phyloP scores from a whole-genome alignment of 1,139 yeast species.

The Yamadazyma atlantica region DNA sequence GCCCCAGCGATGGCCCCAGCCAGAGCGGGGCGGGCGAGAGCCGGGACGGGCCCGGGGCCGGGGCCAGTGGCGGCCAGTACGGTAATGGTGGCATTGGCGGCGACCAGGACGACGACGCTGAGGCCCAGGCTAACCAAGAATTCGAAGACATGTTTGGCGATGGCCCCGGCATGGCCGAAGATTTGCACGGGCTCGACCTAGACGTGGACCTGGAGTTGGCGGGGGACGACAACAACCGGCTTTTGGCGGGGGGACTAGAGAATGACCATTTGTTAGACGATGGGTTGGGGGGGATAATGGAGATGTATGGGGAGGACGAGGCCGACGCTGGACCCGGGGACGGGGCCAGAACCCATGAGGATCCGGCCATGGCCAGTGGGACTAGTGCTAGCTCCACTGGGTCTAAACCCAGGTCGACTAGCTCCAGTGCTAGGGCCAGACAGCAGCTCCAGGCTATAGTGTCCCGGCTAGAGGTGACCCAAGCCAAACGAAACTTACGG shows the following conservation, averaged over 20 bases:
- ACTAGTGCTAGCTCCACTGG: no score
- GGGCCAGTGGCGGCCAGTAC: constrained; percentile 12
- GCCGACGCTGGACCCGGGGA: no score
- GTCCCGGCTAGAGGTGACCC: constrained; percentile 32
- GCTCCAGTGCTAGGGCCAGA: background rate
- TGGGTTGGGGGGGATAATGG: constrained; percentile 43
- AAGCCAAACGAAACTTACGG: constrained; percentile 36
- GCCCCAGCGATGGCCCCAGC: no score
- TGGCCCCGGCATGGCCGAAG: constrained; percentile 20
- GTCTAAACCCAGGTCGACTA: no score
- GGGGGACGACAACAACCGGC: constrained; percentile 16
- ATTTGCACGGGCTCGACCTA: constrained; percentile 3
- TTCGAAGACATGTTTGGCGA: constrained; percentile 53
- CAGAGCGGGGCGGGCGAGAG: no score
- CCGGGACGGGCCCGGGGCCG: constrained; percentile 5
- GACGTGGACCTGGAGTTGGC: constrained; percentile 12
- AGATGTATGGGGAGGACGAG: constrained; percentile 30
- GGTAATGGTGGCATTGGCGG: no score
- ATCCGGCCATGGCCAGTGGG: no score
- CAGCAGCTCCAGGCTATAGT: constrained; percentile 24
- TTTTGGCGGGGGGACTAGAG: constrained; percentile 44
- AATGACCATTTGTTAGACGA: constrained; percentile 38
- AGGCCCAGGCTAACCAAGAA: constrained; percentile 41
- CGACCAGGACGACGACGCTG: constrained; percentile 34
- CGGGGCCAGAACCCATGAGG: no score